Percentiles rank a stretch among this genome's conserved stretches.
Evolutionary conservation across 129 eudicot species (phyloP).

Genomic region (Silybum marianum): DNA sequence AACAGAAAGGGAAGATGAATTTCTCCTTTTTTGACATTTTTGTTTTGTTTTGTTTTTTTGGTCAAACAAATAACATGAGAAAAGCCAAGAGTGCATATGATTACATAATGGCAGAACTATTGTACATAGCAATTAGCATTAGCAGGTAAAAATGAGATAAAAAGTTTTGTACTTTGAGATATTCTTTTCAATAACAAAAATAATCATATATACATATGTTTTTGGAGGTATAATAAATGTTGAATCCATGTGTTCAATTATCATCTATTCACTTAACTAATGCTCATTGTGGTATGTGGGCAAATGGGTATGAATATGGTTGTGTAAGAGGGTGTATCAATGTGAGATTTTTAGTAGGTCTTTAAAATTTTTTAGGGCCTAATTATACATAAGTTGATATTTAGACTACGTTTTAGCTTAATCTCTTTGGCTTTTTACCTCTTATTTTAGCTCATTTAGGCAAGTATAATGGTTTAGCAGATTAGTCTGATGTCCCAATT

Average conservation of each 20-base stretch:
- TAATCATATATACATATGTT: background rate
- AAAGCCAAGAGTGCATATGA: slow-evolving; percentile 4
- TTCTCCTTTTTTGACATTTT: slow-evolving; percentile 23
- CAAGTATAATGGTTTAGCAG: too few species aligned
- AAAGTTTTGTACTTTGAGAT: background rate
- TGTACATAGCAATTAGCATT: background rate
- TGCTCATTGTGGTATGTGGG: too few species aligned
- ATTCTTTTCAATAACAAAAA: background rate
- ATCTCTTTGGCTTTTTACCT: too few species aligned
- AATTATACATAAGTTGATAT: too few species aligned
- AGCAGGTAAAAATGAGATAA: background rate
- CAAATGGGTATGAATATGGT: too few species aligned
- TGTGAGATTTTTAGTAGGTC: too few species aligned
- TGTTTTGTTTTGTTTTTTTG: background rate
- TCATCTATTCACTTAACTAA: background rate
- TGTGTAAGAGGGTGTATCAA: too few species aligned
- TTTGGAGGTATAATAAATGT: background rate
- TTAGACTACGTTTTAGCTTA: too few species aligned
- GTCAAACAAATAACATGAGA: slow-evolving; percentile 20
- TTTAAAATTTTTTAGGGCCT: too few species aligned
- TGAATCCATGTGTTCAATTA: background rate
- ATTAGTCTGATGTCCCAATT: too few species aligned
- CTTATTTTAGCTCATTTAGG: too few species aligned
- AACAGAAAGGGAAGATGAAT: slow-evolving; percentile 35
- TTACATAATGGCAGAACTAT: background rate